Evolutionary conservation across 345 rosid genomes (phyloP).

Genomic region (Citrus mangshanensis): DNA sequence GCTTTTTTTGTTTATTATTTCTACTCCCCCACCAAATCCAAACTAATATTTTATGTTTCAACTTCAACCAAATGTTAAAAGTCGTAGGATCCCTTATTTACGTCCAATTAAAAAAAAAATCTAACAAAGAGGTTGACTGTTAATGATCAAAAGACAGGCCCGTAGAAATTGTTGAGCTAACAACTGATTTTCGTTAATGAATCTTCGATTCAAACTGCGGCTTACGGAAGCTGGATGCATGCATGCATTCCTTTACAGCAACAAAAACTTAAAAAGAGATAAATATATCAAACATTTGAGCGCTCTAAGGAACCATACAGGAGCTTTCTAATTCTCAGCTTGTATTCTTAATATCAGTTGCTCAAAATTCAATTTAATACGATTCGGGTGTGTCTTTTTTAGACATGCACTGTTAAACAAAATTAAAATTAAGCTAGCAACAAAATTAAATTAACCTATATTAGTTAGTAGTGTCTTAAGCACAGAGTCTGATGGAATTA

Average conservation of each 20-base stretch:
- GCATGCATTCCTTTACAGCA: not conserved
- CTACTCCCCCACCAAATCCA: slow-evolving; percentile 23
- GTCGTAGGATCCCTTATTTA: not conserved
- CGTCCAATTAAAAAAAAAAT: too few species aligned
- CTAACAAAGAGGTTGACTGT: not conserved
- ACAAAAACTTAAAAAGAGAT: not conserved
- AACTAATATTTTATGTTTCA: slow-evolving; percentile 4
- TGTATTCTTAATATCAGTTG: not conserved
- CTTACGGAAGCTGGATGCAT: not conserved
- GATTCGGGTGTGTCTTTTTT: too few species aligned
- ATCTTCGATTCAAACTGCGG: not conserved
- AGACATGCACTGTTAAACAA: not conserved
- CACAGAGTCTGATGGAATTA: not conserved
- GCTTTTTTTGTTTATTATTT: not conserved
- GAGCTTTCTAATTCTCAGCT: not conserved
- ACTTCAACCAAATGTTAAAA: slow-evolving; percentile 6
- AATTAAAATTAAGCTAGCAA: too few species aligned
- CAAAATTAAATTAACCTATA: not conserved
- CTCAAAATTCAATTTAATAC: not conserved
- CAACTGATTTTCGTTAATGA: not conserved
- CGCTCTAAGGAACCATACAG: not conserved
- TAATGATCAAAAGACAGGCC: not conserved
- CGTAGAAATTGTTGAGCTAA: slow-evolving; percentile 23
- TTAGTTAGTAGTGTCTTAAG: not conserved
- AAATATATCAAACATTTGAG: not conserved